Evolutionary conservation across 2,329 filamentous ascomycete genomes (phyloP), one percentile per base, ranked within the genome.

Genomic region (Colletotrichum tropicale): DNA sequence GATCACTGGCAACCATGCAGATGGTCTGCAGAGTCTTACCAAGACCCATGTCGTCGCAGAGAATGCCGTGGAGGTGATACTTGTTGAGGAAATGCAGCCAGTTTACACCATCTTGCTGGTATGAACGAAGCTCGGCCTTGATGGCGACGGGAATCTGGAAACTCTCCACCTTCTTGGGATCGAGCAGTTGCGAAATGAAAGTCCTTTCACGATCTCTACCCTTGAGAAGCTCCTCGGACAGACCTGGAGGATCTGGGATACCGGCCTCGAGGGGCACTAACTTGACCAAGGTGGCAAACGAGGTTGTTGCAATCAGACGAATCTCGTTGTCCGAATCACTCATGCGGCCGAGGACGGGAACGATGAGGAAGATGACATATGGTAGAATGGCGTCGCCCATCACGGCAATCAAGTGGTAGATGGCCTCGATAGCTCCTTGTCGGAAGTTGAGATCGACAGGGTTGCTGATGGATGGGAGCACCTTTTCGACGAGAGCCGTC

Each of bases 1-100:
- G 97, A 83, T 99, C 97, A 85, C 96, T 98, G 12, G 97, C 96
- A 58, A 99, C 96, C 81, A 99, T 99, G 84, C 97, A 99, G 26
- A 99, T 91, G 0, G 98, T 99, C 84, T 99, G 97, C 13, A 99
- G 87, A 2, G 97, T 99, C 87, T 99, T 99, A 66, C 97, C 97
- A 32, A 99, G 94, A 81, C 97, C 97, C 97, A 99, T 99, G 84
- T 99, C 97, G 81, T 99, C 97, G 83, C 97, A 99, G 75, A 99
- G 94, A 84, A 99, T 98, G 65, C 97, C 97, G 80, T 99, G 98
- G 2, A 99, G 91, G 81, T 99, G 96, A 83, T 98, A 99, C 74
- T 96, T 96, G 84, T 99, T 99, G 79, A 99, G 93, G 87, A 99
- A 99, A 72, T 98, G 93, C 67, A 99, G 91, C 97, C 97, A 99